These are phyloP conservation scores for Penicillium italicum DNA, from an alignment of 2,329 filamentous ascomycete genomes.

Conservation along the genomic window DNA sequence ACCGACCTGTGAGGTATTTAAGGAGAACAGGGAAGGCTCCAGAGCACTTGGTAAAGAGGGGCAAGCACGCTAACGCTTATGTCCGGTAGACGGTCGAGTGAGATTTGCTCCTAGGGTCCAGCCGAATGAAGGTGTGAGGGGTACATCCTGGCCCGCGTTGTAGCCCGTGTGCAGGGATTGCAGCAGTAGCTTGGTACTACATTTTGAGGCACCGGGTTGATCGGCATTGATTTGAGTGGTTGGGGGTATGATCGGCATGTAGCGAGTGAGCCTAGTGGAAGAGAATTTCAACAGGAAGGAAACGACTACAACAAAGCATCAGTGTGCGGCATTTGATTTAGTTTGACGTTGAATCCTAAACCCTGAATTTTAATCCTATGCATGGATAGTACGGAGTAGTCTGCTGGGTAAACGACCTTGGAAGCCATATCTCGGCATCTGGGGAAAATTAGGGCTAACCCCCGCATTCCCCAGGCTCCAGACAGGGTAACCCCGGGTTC, in stretches of 20 bases:
- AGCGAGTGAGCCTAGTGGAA: background rate
- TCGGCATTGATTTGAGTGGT: background rate
- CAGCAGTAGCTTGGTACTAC: constrained; percentile 9
- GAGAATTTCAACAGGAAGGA: too few relatives aligned
- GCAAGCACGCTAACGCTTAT: constrained; percentile 7
- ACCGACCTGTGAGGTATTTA: background rate
- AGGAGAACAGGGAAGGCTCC: background rate
- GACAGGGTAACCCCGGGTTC: background rate
- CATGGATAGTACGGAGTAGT: too few relatives aligned
- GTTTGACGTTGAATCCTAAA: background rate
- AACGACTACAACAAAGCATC: too few relatives aligned
- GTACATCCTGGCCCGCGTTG: background rate
- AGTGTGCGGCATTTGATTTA: too few relatives aligned
- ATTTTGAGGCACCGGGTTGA: background rate
- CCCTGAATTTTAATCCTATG: background rate
- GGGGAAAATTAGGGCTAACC: background rate
- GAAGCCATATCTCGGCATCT: background rate
- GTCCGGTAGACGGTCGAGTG: background rate
- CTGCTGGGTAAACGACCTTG: too few relatives aligned
- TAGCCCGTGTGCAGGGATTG: background rate
- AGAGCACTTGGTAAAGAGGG: constrained; percentile 1
- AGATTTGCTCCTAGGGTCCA: background rate
- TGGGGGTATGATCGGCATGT: background rate
- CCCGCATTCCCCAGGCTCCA: background rate
- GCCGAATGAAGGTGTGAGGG: constrained; percentile 2